These are phyloP conservation scores for Salinomyces thailandicus DNA, from an alignment of 2,329 filamentous ascomycete species.

Conservation along the genomic window DNA sequence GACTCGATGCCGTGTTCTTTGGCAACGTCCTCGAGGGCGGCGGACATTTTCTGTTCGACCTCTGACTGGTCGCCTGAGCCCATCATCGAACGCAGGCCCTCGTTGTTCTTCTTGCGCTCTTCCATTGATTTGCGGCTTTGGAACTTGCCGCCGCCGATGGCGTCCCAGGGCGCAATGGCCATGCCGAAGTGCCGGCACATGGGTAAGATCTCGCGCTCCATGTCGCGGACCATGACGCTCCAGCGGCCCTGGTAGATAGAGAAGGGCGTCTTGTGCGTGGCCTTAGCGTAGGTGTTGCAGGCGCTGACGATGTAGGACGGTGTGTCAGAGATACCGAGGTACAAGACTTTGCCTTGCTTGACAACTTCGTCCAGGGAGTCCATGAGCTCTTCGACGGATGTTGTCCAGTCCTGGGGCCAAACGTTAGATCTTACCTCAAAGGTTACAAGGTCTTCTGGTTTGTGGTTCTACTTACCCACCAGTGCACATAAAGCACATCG, in stretches of 20 bases:
- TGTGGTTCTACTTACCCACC: constrained; percentile 24
- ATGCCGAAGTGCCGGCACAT: constrained; percentile 35
- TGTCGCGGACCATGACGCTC: constrained; percentile 33
- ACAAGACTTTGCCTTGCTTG: constrained; percentile 32
- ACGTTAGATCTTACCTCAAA: not conserved
- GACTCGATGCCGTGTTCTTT: constrained; percentile 39
- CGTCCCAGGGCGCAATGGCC: constrained; percentile 47
- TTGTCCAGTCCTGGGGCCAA: constrained; percentile 31
- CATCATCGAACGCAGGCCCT: constrained; percentile 23
- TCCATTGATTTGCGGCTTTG: constrained; percentile 37
- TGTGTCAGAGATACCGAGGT: constrained; percentile 35
- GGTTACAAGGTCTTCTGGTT: too few relatives aligned
- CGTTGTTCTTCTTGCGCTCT: constrained; percentile 29
- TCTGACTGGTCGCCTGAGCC: constrained; percentile 25
- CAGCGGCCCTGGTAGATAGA: constrained; percentile 31
- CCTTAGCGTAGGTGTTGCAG: constrained; percentile 33
- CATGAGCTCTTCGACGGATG: constrained; percentile 36
- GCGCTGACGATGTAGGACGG: constrained; percentile 34
- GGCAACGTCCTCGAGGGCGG: constrained; percentile 51
- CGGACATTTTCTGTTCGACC: constrained; percentile 43
- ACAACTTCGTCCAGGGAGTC: constrained; percentile 33
- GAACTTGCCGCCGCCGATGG: constrained; percentile 32
- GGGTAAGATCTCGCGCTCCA: constrained; percentile 38
- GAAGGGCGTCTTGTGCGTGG: constrained; percentile 24
- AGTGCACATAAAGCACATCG: constrained; percentile 39